A percentile compares a stretch with the other conserved stretches of the same genome.
These are phyloP conservation scores for Staphylotrichum longicolle DNA, from an alignment of 495 filamentous ascomycete genomes.

Conservation along the genomic window DNA sequence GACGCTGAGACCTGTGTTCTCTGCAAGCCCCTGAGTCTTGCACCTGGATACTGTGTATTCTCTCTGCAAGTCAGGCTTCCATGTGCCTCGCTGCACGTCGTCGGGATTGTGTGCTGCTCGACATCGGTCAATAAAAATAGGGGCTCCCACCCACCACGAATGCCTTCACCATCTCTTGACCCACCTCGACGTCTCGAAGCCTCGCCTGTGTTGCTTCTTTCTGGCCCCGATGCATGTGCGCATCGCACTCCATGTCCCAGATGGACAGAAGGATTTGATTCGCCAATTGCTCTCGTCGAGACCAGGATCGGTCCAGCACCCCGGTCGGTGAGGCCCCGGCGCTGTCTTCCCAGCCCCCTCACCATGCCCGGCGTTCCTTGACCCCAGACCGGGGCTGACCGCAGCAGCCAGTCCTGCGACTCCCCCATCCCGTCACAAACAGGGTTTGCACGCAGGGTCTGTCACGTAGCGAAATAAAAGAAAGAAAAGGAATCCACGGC, in stretches of 20 bases:
- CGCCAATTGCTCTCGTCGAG: conserved; percentile 3
- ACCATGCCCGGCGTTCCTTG: background rate
- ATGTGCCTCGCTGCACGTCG: too few relatives aligned
- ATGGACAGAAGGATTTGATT: background rate
- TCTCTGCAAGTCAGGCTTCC: too few relatives aligned
- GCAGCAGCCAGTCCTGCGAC: background rate
- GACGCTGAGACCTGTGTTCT: too few relatives aligned
- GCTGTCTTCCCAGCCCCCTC: background rate
- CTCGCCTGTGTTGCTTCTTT: conserved; percentile 1
- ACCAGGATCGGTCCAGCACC: background rate
- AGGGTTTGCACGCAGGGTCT: conserved; percentile 1
- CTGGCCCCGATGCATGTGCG: background rate
- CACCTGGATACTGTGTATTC: too few relatives aligned
- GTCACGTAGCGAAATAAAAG: conserved; percentile 9
- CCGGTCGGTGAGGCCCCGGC: background rate
- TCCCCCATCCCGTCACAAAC: background rate
- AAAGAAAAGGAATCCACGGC: background rate
- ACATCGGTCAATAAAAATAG: too few relatives aligned
- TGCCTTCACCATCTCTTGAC: background rate
- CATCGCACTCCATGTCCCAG: background rate
- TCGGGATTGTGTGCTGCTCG: too few relatives aligned
- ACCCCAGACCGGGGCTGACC: background rate
- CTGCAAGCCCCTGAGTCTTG: too few relatives aligned
- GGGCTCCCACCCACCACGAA: background rate
- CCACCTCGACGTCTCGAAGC: background rate